Conservation (phyloP, 257 asterid species). For the Jaltomata sinuosa region DNA sequence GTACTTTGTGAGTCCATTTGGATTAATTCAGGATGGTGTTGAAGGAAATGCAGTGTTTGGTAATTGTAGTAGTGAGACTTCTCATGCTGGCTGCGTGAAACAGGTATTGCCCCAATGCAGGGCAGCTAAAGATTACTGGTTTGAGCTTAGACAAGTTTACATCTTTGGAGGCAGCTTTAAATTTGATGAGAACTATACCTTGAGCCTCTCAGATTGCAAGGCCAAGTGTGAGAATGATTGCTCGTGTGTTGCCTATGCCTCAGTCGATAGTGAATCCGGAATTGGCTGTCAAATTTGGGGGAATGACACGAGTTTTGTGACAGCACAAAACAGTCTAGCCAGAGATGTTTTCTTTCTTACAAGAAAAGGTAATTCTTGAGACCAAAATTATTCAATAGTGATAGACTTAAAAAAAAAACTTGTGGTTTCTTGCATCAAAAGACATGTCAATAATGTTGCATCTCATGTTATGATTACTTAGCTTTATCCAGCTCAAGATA, state of each 20-base stretch:
- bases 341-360: slow-evolving; percentile 3
- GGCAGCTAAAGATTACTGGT: neutral
- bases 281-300: slow-evolving; percentile 12
- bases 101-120: slow-evolving; percentile 13
- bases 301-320: neutral
- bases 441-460: neutral
- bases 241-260: slow-evolving; percentile 15
- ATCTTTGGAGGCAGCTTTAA: neutral
- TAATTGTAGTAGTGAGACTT: neutral
- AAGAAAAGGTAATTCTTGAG: neutral
- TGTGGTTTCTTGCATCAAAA: neutral
- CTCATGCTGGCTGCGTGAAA: slow-evolving; percentile 3
- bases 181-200: neutral
- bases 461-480: neutral
- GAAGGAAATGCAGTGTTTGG: neutral
- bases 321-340: neutral
- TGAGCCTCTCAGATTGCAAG: slow-evolving; percentile 16
- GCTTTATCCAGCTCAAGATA: neutral
- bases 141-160: neutral
- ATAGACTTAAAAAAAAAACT: neutral
- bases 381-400: neutral
- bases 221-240: slow-evolving; percentile 14
- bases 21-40: neutral
- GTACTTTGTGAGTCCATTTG: neutral
- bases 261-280: neutral